These are phyloP conservation scores for Cladosporium oxysporum DNA, from an alignment of 2,329 filamentous ascomycete species.

Conservation along the genomic window DNA sequence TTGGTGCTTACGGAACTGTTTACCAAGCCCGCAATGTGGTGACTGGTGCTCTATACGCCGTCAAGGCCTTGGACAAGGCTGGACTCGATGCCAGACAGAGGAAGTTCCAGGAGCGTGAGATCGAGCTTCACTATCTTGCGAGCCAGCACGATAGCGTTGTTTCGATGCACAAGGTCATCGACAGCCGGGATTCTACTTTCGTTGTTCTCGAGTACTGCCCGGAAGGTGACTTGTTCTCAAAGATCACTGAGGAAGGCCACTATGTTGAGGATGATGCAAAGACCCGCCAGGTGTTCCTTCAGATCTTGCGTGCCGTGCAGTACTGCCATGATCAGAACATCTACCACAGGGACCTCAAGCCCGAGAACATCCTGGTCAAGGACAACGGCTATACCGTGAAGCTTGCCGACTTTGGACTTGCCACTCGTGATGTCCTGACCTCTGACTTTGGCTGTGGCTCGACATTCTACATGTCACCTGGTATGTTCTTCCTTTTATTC, in stretches of 20 bases:
- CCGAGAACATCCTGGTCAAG: conserved; percentile 94
- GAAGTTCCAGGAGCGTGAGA: conserved; percentile 90
- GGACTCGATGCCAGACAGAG: conserved; percentile 86
- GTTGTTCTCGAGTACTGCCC: conserved; percentile 97
- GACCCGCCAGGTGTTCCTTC: conserved; percentile 84
- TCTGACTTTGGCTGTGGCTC: conserved; percentile 97
- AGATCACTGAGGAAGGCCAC: conserved; percentile 92
- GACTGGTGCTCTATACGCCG: conserved; percentile 81
- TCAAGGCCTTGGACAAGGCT: conserved; percentile 94
- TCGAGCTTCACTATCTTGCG: conserved; percentile 84
- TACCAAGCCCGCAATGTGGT: conserved; percentile 85
- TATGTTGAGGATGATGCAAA: conserved; percentile 91
- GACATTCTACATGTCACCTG: conserved; percentile 99
- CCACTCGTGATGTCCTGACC: conserved; percentile 78
- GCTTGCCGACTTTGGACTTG: conserved; percentile 95
- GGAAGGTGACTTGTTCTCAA: conserved; percentile 94
- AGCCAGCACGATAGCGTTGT: conserved; percentile 92
- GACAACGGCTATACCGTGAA: conserved; percentile 88
- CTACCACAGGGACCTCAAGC: conserved; percentile 96
- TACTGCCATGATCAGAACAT: conserved; percentile 92
- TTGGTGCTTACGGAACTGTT: conserved; percentile 94
- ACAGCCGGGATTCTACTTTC: conserved; percentile 88
- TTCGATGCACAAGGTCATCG: conserved; percentile 89
- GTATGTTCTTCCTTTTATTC: conserved; percentile 53
- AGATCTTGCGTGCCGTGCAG: conserved; percentile 94